Evolutionary conservation across 306 rosid species (phyloP).

Genomic region (Begonia masoniana): DNA sequence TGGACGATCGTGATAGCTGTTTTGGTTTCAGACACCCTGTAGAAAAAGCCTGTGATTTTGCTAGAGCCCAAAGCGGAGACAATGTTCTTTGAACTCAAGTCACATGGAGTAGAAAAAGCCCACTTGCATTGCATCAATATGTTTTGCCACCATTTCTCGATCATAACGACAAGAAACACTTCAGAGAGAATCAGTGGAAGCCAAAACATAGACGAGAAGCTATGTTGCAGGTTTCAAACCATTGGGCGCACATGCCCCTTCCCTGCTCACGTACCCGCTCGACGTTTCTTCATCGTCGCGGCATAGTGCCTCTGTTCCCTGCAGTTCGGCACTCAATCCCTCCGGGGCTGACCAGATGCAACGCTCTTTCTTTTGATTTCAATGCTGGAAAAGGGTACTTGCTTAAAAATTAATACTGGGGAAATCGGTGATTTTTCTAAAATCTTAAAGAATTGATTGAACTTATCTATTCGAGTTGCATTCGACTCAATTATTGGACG

Average conservation of each 20-base stretch:
- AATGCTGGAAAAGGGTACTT: conserved; percentile 46
- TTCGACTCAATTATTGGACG: not conserved
- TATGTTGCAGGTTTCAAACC: conserved; percentile 29
- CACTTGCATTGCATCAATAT: too few species aligned
- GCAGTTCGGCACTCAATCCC: conserved; percentile 25
- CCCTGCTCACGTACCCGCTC: conserved; percentile 13
- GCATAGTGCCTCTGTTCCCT: conserved; percentile 11
- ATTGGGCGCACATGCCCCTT: conserved; percentile 10
- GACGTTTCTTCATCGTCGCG: conserved; percentile 12
- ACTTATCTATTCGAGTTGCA: not conserved
- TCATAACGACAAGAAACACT: too few species aligned
- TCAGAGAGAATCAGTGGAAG: too few species aligned
- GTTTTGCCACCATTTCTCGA: too few species aligned
- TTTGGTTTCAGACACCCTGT: too few species aligned
- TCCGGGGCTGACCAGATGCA: conserved; percentile 14
- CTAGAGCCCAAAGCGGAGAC: too few species aligned
- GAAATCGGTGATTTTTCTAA: not conserved
- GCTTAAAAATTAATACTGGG: not conserved
- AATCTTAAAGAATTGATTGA: not conserved
- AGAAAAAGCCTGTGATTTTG: too few species aligned
- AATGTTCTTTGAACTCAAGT: too few species aligned
- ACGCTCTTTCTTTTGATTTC: conserved; percentile 21
- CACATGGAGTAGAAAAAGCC: too few species aligned
- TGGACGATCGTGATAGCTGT: too few species aligned
- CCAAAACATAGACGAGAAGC: not conserved